Percentiles rank a stretch among this genome's conserved stretches.
phyloP scores from a whole-genome alignment of 2,329 filamentous ascomycete genomes.

The Ophiostoma ips region DNA sequence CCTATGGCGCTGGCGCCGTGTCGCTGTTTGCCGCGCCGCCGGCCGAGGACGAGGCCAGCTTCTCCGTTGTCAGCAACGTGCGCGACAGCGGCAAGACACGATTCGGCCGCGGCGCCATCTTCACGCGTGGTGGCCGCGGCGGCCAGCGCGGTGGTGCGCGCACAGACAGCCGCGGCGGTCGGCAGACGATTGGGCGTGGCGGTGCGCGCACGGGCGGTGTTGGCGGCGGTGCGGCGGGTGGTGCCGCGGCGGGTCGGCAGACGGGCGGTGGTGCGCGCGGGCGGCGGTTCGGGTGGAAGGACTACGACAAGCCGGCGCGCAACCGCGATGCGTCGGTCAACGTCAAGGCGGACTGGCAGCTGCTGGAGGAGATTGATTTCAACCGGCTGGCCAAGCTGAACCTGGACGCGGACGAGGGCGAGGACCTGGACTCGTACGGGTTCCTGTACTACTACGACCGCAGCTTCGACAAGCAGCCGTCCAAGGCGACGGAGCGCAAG shows the following conservation, averaged over 20 bases:
- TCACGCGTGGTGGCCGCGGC: constrained; percentile 69
- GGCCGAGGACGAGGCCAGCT: constrained; percentile 90
- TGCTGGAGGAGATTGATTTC: constrained; percentile 98
- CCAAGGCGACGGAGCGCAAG: constrained; percentile 78
- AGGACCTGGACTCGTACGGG: constrained; percentile 88
- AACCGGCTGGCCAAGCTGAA: constrained; percentile 91
- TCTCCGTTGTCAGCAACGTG: constrained; percentile 95
- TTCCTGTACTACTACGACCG: constrained; percentile 99
- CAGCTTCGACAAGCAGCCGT: constrained; percentile 81
- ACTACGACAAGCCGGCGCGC: constrained; percentile 94
- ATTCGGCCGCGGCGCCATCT: constrained; percentile 79
- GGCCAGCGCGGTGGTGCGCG: constrained; percentile 59
- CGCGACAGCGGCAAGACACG: constrained; percentile 73
- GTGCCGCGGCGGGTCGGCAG: constrained; percentile 55
- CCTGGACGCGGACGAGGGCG: constrained; percentile 84
- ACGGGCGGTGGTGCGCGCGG: constrained; percentile 58
- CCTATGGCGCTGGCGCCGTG: constrained; percentile 81
- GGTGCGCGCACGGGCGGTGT: constrained; percentile 45
- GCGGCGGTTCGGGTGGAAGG: constrained; percentile 93
- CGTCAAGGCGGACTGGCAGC: constrained; percentile 88
- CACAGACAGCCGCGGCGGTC: constrained; percentile 43
- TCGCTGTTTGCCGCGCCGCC: constrained; percentile 80
- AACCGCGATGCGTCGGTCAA: constrained; percentile 94
- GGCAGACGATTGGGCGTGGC: constrained; percentile 46
- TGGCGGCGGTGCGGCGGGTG: constrained; percentile 35